Percentiles rank a stretch among this genome's conserved stretches.
Evolutionary conservation across 371 early-diverging fungal species (phyloP).

Genomic region (Lichtheimia corymbifera): DNA sequence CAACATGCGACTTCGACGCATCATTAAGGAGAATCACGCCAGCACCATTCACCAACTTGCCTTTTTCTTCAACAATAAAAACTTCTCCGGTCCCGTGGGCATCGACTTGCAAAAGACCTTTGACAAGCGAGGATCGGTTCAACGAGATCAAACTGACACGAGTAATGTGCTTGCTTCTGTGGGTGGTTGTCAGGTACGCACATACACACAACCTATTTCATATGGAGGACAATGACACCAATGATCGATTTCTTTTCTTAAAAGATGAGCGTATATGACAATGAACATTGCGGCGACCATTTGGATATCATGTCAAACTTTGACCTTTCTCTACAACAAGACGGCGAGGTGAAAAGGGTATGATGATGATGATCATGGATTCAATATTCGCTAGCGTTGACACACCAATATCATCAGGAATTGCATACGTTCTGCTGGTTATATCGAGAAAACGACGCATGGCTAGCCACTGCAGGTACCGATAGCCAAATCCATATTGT

Average conservation of each 20-base stretch:
- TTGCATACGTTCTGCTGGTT: conserved; percentile 75
- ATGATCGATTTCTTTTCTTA: background rate
- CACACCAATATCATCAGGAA: conserved; percentile 25
- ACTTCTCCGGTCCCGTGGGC: conserved; percentile 54
- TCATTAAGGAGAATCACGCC: conserved; percentile 87
- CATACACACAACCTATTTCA: no score
- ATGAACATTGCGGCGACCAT: conserved; percentile 91
- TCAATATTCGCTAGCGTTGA: background rate
- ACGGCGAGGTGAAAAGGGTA: conserved; percentile 22
- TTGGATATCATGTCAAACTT: conserved; percentile 91
- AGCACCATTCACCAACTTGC: conserved; percentile 69
- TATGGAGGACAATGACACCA: background rate
- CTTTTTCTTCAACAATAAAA: conserved; percentile 68
- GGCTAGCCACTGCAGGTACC: conserved; percentile 69
- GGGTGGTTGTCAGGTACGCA: conserved; percentile 64
- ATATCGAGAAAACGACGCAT: conserved; percentile 64
- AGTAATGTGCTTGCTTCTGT: conserved; percentile 77
- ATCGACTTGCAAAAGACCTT: conserved; percentile 58
- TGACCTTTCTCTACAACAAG: conserved; percentile 45
- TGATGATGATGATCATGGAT: background rate
- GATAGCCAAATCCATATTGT: conserved; percentile 66
- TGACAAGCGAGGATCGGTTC: conserved; percentile 69
- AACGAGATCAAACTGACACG: conserved; percentile 64
- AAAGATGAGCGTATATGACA: conserved; percentile 85
- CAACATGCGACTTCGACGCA: conserved; percentile 78